These are phyloP conservation scores for Melaleuca alternifolia DNA, from an alignment of 345 rosid genomes.

Conservation along the genomic window DNA sequence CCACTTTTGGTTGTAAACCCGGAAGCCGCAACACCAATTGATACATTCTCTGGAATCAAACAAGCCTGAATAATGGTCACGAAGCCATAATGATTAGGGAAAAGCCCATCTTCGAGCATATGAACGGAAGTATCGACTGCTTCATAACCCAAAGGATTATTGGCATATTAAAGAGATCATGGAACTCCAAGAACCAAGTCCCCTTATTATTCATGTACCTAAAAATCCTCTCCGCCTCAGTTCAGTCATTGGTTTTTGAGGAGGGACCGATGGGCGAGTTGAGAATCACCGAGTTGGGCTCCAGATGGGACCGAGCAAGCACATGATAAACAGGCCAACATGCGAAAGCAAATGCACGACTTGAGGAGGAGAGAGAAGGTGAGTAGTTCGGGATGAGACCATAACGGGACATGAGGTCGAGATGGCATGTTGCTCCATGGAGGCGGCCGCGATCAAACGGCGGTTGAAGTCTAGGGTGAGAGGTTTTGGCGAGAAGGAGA, in stretches of 20 bases:
- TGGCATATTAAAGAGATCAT: background rate
- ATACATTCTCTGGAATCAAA: slow-evolving; percentile 17
- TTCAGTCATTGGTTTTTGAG: background rate
- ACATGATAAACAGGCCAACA: background rate
- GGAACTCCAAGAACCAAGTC: background rate
- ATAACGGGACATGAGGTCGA: background rate
- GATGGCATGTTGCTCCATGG: background rate
- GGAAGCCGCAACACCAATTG: slow-evolving; percentile 25
- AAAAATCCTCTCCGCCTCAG: background rate
- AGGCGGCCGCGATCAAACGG: background rate
- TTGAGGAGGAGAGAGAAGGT: background rate
- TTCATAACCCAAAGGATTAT: background rate
- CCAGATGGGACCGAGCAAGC: background rate
- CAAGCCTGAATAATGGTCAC: slow-evolving; percentile 21
- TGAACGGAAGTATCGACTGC: background rate
- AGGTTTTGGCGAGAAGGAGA: background rate
- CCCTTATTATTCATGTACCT: background rate
- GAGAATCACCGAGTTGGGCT: background rate
- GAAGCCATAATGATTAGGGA: no score
- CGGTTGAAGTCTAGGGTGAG: background rate
- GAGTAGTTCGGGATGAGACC: background rate
- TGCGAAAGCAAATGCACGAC: background rate
- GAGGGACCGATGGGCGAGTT: background rate
- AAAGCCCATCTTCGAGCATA: background rate
- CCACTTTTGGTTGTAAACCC: slow-evolving; percentile 57